Evolutionary conservation across 208 protist species (phyloP).

Genomic region (Crithidia acanthocephali): DNA sequence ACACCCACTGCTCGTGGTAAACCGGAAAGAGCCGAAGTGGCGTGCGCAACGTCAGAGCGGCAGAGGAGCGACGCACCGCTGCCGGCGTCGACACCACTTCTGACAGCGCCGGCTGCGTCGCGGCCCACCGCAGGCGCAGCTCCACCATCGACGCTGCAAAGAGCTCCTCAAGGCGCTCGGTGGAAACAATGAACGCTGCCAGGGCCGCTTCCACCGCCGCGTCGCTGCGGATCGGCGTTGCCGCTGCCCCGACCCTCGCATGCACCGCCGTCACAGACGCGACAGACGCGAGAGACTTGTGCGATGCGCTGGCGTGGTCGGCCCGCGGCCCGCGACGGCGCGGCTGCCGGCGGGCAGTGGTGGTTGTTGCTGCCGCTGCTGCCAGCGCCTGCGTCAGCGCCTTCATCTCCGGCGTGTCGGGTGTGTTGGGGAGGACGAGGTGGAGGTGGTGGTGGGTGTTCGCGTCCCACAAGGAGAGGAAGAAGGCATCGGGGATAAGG

Average conservation of each 20-base stretch:
- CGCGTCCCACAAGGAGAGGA: slow-evolving; percentile 53
- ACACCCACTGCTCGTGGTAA: slow-evolving; percentile 28
- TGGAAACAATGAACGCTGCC: slow-evolving; percentile 22
- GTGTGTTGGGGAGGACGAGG: slow-evolving; percentile 58
- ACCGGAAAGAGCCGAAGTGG: slow-evolving; percentile 19
- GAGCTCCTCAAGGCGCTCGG: slow-evolving; percentile 24
- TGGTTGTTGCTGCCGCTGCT: no score
- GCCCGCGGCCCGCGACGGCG: background rate
- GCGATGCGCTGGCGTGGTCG: background rate
- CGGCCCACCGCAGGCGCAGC: slow-evolving; percentile 7
- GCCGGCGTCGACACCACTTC: background rate
- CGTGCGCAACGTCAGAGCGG: background rate
- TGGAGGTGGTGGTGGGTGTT: slow-evolving; percentile 49
- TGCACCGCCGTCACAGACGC: background rate
- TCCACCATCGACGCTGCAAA: slow-evolving; percentile 28
- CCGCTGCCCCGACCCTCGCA: background rate
- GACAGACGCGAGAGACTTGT: no score
- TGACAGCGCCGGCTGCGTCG: background rate
- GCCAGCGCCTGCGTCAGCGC: slow-evolving; percentile 7
- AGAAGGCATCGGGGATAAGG: slow-evolving; percentile 54
- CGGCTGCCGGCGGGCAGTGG: background rate
- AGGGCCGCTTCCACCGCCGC: slow-evolving; percentile 6
- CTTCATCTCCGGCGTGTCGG: slow-evolving; percentile 8
- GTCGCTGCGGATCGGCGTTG: background rate
- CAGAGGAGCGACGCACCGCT: background rate